These are phyloP conservation scores for Primulina tabacum DNA, from an alignment of 257 asterid species.

Conservation along the genomic window DNA sequence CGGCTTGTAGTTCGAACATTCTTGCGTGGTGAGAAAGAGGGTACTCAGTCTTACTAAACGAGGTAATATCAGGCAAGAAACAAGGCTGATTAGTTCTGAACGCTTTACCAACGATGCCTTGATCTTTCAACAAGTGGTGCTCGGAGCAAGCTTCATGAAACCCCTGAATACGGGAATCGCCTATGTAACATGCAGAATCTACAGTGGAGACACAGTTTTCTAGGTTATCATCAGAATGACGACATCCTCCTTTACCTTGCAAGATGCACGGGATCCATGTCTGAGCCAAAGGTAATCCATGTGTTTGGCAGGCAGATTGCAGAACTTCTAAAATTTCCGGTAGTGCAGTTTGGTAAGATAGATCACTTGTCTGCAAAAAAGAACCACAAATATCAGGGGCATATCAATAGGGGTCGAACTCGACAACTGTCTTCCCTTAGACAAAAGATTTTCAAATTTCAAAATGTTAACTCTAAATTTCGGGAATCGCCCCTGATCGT, in stretches of 20 bases:
- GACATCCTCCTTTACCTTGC: conserved; percentile 71
- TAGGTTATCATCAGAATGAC: conserved; percentile 70
- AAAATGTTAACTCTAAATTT: not conserved
- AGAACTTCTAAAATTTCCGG: conserved; percentile 68
- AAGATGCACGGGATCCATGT: conserved; percentile 73
- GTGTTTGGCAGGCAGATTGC: conserved; percentile 54
- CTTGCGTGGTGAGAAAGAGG: conserved; percentile 93
- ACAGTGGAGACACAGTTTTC: conserved; percentile 63
- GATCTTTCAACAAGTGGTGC: conserved; percentile 77
- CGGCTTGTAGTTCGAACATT: conserved; percentile 74
- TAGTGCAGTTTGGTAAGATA: conserved; percentile 67
- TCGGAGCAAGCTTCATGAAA: conserved; percentile 89
- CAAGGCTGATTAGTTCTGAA: conserved; percentile 77
- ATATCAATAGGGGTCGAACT: conserved; percentile 14
- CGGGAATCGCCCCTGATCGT: not conserved
- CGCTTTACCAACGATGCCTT: conserved; percentile 80
- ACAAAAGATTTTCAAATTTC: not conserved
- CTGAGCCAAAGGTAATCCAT: conserved; percentile 81
- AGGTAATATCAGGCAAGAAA: conserved; percentile 68
- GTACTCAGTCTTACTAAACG: conserved; percentile 67
- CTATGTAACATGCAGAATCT: conserved; percentile 70
- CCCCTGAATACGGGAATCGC: conserved; percentile 56
- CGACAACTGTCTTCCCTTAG: not conserved
- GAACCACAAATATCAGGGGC: conserved; percentile 5
- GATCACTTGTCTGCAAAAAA: conserved; percentile 48